A percentile compares a stretch with the other conserved stretches of the same genome.
Conservation (phyloP, 2,329 filamentous ascomycete genomes). For the Arthroderma uncinatum region DNA sequence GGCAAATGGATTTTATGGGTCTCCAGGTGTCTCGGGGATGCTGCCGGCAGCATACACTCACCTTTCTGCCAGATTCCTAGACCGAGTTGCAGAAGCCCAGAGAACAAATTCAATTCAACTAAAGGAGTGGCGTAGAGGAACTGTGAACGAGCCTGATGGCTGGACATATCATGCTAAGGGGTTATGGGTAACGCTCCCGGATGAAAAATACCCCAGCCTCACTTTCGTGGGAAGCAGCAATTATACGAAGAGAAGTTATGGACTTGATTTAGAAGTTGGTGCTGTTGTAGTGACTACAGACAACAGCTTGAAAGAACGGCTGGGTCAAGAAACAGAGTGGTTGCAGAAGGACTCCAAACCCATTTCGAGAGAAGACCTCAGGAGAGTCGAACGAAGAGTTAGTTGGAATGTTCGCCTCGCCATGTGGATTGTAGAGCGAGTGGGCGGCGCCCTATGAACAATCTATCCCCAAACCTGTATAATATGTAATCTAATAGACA, state of each 20-base stretch:
- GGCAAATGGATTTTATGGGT: conserved; percentile 91
- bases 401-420: conserved; percentile 73
- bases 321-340: conserved; percentile 73
- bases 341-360: conserved; percentile 61
- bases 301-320: conserved; percentile 54
- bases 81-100: conserved; percentile 45
- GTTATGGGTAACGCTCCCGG: conserved; percentile 63
- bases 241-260: conserved; percentile 89
- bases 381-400: conserved; percentile 69
- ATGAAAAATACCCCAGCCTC: conserved; percentile 56
- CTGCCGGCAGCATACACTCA: conserved; percentile 86
- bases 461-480: neutral
- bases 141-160: conserved; percentile 65
- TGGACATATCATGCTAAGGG: conserved; percentile 99
- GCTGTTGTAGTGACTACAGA: conserved; percentile 75
- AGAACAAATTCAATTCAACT: conserved; percentile 53
- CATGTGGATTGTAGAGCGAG: conserved; percentile 83
- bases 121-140: conserved; percentile 79
- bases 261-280: conserved; percentile 81
- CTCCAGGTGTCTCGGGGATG: conserved; percentile 76
- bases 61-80: conserved; percentile 70
- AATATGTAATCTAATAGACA: conserved; percentile 1
- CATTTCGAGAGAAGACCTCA: conserved; percentile 67
- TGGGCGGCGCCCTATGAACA: conserved; percentile 71
- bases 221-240: conserved; percentile 86